Conservation (phyloP, 495 filamentous ascomycete genomes). For the Cercophora samala region DNA sequence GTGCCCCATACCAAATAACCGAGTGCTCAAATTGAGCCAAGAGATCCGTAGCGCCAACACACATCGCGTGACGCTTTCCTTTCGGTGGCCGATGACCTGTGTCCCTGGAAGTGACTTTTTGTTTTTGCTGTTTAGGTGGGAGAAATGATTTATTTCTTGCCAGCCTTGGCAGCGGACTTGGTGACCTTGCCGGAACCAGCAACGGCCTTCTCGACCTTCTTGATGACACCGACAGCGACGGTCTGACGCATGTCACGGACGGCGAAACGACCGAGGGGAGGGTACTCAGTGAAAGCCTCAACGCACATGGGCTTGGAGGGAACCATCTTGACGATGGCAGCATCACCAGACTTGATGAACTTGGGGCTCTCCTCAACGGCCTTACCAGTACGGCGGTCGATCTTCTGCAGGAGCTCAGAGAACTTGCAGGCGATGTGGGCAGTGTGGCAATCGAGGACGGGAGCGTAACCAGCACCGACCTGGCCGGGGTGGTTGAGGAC, state of each 20-base stretch:
- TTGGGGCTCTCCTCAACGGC: conserved; percentile 85
- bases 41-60: conserved; percentile 32
- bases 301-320: conserved; percentile 99
- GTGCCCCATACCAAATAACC: conserved; percentile 46
- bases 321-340: conserved; percentile 99
- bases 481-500: conserved; percentile 99
- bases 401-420: conserved; percentile 97
- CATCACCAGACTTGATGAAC: conserved; percentile 99
- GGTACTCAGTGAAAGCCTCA: conserved; percentile 99
- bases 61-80: conserved; percentile 20
- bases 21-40: conserved; percentile 44
- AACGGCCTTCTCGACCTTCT: conserved; percentile 53
- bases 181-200: conserved; percentile 49
- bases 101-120: conserved; percentile 23
- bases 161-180: conserved; percentile 75
- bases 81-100: conserved; percentile 17
- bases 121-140: conserved; percentile 13
- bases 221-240: conserved; percentile 96
- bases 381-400: conserved; percentile 99
- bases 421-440: conserved; percentile 99
- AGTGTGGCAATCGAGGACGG: conserved; percentile 98
- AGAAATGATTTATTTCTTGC: conserved; percentile 49
- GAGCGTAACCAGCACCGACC: conserved; percentile 97
- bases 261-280: conserved; percentile 97
- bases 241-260: conserved; percentile 92